A percentile compares a stretch with the other conserved stretches of the same genome.
Evolutionary conservation across 345 rosid genomes (phyloP).

Genomic region (Physaria fendleri): DNA sequence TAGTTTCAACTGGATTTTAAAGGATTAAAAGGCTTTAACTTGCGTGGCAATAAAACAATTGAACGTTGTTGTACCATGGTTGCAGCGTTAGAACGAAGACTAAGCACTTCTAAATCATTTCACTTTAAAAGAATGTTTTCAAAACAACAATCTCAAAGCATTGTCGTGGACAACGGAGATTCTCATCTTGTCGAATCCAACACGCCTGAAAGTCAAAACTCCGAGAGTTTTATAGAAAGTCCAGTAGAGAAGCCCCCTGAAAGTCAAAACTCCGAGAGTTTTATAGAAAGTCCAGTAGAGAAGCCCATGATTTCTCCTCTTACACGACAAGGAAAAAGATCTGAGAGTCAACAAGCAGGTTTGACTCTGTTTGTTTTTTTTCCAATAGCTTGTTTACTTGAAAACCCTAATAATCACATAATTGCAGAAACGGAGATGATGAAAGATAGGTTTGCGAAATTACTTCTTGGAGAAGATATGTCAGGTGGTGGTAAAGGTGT

Average conservation of each 20-base stretch:
- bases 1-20: conserved; percentile 24
- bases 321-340: conserved; percentile 16
- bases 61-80: conserved; percentile 52
- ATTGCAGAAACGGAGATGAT: conserved; percentile 50
- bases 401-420: conserved; percentile 8
- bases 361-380: background rate
- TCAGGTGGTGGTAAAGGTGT: conserved; percentile 81
- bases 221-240: conserved; percentile 21
- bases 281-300: conserved; percentile 22
- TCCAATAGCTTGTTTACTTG: background rate
- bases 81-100: conserved; percentile 47
- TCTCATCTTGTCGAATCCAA: conserved; percentile 27
- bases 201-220: conserved; percentile 26
- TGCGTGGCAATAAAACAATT: conserved; percentile 28
- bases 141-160: conserved; percentile 3
- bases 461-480: conserved; percentile 77
- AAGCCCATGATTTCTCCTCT: conserved; percentile 25
- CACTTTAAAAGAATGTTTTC: conserved; percentile 38
- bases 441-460: conserved; percentile 58
- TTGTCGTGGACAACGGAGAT: conserved; percentile 23
- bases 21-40: conserved; percentile 20
- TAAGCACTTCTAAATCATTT: conserved; percentile 47
- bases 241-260: conserved; percentile 27
- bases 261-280: conserved; percentile 23
- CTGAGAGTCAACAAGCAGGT: conserved; percentile 43